These are phyloP conservation scores for Talaromyces amestolkiae DNA, from an alignment of 2,329 filamentous ascomycete genomes.

Conservation along the genomic window DNA sequence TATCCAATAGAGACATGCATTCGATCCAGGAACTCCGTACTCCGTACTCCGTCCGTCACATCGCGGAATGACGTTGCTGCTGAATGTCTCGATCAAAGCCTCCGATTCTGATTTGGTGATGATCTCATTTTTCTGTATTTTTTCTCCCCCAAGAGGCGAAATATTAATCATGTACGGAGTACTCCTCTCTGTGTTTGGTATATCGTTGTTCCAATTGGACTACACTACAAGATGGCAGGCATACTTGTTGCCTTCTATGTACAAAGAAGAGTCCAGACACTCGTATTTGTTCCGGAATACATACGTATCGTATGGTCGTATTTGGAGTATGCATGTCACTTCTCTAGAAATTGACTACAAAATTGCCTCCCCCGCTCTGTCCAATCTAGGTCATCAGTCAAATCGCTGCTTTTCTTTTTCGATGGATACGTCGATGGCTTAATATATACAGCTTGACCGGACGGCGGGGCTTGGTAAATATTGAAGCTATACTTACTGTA, in stretches of 20 bases:
- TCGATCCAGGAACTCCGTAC: not conserved
- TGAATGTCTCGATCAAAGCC: not conserved
- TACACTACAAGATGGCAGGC: not conserved
- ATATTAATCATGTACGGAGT: not conserved
- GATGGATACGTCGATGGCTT: not conserved
- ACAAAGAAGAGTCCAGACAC: not conserved
- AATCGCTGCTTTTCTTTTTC: not conserved
- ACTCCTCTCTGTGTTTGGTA: no score
- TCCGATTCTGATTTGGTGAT: slow-evolving; percentile 12
- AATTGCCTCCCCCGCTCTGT: not conserved
- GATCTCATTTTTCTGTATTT: slow-evolving; percentile 12
- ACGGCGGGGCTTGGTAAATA: not conserved
- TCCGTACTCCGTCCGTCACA: slow-evolving; percentile 1
- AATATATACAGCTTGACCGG: not conserved
- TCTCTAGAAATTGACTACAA: not conserved
- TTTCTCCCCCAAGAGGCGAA: not conserved
- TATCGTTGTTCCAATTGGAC: not conserved
- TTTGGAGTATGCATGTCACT: slow-evolving; percentile 1
- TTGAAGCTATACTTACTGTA: not conserved
- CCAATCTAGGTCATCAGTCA: not conserved
- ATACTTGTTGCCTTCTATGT: not conserved
- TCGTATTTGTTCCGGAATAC: not conserved
- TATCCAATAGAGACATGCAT: not conserved
- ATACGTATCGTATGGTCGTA: not conserved
- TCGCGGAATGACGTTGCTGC: slow-evolving; percentile 8